Base-by-base conservation (phyloP, 352 stramenopile species). In the Globisporangium orthogonon region DNA sequence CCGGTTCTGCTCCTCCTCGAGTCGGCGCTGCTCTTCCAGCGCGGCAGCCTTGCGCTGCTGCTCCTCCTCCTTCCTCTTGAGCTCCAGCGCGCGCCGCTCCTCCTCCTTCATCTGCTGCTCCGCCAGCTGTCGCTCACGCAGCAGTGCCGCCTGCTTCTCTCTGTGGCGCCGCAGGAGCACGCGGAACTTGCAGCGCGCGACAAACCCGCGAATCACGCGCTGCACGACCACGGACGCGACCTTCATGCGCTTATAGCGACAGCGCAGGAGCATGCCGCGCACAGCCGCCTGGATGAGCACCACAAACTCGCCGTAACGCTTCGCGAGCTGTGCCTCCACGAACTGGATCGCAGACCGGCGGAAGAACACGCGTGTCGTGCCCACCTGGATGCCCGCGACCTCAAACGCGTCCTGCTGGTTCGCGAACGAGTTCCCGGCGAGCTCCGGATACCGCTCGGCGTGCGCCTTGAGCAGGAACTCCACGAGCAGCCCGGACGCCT, bases 251-350 rank as follows among this genome's bases (percentile, higher is more conserved):
- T 67, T 55, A 57, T 86, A 91, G 35, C 48, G 67, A 30, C 75
- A 70, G 23, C 73, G 73, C 31, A 62, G 59, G 50, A 91, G 69
- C 37, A 89, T 65, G 0, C 82, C 77, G 37, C 84, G 84, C 43
- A 70, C 81, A n/a, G 70, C 66, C 48, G 82, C 68, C 44, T 94
- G 84, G 48, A 94, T 94, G 14, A 94, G 71, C 40, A 94, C 80
- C 39, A 94, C 83, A 40, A 94, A 91, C 54, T 94, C 84, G 46
- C 78, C 82, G 37, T 94, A 91, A 4, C 84, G 79, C 63, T 94
- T 94, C 14, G 84, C 82, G 9, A 94, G 67, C 62, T 94, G 84
- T 11, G 79, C 84, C 61, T 94, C 84, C 11, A 91, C 84, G 30
- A 90, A 92, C 63, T 94, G 84, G 57, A 94, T 94, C 1, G 80